A percentile compares a stretch with the other conserved stretches of the same genome.
Evolutionary conservation across 176 grass and related monocot species (phyloP).

Genomic region (Rhynchospora breviuscula): DNA sequence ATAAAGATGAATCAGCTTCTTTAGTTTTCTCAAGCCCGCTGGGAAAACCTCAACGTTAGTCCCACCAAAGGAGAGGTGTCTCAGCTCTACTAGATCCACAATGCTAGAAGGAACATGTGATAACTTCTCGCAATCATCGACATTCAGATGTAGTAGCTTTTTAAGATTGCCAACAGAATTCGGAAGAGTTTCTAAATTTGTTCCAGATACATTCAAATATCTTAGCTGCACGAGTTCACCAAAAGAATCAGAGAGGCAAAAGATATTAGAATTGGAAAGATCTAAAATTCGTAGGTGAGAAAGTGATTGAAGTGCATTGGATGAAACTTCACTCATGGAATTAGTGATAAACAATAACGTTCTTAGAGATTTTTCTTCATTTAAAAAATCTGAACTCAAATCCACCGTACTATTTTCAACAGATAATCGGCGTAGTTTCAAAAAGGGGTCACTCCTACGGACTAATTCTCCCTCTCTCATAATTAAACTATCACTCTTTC

Average conservation of each 20-base stretch:
- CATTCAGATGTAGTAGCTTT: conserved; percentile 26
- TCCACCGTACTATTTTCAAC: not conserved
- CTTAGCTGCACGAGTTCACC: conserved; percentile 14
- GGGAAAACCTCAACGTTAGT: conserved; percentile 23
- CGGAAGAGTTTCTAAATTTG: not conserved
- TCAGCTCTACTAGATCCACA: conserved; percentile 11
- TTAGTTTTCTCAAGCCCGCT: conserved; percentile 24
- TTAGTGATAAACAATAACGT: no score
- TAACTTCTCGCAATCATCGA: not conserved
- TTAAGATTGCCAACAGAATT: conserved; percentile 9
- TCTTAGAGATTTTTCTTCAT: not conserved
- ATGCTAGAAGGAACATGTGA: conserved; percentile 17
- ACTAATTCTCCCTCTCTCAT: not conserved
- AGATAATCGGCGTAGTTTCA: not conserved
- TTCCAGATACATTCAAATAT: conserved; percentile 11
- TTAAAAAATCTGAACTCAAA: not conserved
- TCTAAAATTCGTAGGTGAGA: conserved; percentile 24
- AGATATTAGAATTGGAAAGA: not conserved
- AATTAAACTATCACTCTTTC: not conserved
- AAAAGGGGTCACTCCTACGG: not conserved
- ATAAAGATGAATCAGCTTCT: conserved; percentile 9
- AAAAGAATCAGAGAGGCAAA: conserved; percentile 13
- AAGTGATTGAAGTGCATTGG: not conserved
- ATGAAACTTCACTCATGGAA: no score
- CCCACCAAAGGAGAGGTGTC: not conserved